Conservation (phyloP, 2,329 filamentous ascomycete genomes). For the Lasiodiplodia sp. region DNA sequence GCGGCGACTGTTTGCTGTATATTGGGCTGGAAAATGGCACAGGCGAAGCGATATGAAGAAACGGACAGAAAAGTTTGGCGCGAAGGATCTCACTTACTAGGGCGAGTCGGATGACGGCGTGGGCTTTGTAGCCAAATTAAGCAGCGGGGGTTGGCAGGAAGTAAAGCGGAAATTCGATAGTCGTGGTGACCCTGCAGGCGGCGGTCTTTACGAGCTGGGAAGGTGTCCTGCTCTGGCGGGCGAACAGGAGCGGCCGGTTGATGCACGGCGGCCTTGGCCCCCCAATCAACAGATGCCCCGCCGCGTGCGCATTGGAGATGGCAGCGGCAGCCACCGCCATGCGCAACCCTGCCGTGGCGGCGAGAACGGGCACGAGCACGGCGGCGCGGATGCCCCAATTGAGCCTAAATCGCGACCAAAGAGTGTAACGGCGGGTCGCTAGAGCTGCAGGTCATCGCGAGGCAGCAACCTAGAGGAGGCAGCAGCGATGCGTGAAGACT, state of each 20-base stretch:
- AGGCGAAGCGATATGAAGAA: constrained; percentile 5
- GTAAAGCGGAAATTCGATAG: constrained; percentile 24
- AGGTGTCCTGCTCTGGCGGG: not conserved
- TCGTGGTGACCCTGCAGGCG: constrained; percentile 1
- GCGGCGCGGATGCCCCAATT: not conserved
- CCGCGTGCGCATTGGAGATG: constrained; percentile 2
- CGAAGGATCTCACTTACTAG: constrained; percentile 7
- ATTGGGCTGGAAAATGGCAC: not conserved
- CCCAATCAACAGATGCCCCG: not conserved
- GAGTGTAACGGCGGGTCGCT: not conserved
- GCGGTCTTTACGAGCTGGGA: constrained; percentile 8
- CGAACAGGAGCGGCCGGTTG: constrained; percentile 3
- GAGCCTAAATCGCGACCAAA: not conserved
- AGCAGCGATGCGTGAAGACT: not conserved
- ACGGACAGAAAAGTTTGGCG: not conserved
- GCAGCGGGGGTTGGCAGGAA: not conserved
- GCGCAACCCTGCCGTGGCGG: not conserved
- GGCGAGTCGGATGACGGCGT: constrained; percentile 6
- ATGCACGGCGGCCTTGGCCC: constrained; percentile 2
- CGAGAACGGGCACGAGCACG: constrained; percentile 2
- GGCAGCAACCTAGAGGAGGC: not conserved
- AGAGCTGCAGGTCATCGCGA: not conserved
- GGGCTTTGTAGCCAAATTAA: constrained; percentile 15
- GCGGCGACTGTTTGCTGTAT: not conserved
- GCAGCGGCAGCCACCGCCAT: constrained; percentile 4